Conservation (phyloP, 257 asterid species). For the Handroanthus guayacan region DNA sequence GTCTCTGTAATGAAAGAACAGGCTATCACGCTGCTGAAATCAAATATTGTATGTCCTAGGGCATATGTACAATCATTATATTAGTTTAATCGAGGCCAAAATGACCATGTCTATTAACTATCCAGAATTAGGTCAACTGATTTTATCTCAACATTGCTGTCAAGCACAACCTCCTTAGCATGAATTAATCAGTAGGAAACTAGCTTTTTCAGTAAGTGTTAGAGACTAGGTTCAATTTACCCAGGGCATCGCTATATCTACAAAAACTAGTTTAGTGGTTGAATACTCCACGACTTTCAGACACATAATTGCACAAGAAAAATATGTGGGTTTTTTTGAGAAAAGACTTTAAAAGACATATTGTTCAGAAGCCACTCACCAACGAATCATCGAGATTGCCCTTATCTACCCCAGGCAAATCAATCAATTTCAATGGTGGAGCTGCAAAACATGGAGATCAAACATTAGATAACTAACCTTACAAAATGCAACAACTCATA, state of each 20-base stretch:
- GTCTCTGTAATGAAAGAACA: slow-evolving; percentile 59
- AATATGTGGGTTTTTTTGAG: background rate
- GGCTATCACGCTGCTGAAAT: slow-evolving; percentile 33
- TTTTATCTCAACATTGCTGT: background rate
- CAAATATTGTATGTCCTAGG: background rate
- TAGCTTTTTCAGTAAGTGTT: background rate
- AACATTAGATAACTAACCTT: slow-evolving; percentile 30
- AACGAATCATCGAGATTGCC: slow-evolving; percentile 88
- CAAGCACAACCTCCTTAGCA: background rate
- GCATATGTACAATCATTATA: slow-evolving; percentile 17
- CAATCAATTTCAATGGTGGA: slow-evolving; percentile 92
- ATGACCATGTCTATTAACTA: background rate
- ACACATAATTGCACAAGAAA: background rate
- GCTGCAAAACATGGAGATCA: slow-evolving; percentile 56
- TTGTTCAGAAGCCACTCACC: slow-evolving; percentile 60
- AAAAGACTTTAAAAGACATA: slow-evolving; percentile 15
- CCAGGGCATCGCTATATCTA: background rate
- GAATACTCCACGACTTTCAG: background rate
- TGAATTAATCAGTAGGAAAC: slow-evolving; percentile 15
- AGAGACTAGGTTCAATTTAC: background rate
- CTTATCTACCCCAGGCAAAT: slow-evolving; percentile 97
- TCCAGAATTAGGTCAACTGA: background rate
- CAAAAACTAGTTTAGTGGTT: slow-evolving; percentile 3
- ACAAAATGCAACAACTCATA: slow-evolving; percentile 24
- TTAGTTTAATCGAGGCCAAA: background rate